Base-by-base conservation (phyloP, 805 yeast species). In the Trichomonascus vanleenenianus region DNA sequence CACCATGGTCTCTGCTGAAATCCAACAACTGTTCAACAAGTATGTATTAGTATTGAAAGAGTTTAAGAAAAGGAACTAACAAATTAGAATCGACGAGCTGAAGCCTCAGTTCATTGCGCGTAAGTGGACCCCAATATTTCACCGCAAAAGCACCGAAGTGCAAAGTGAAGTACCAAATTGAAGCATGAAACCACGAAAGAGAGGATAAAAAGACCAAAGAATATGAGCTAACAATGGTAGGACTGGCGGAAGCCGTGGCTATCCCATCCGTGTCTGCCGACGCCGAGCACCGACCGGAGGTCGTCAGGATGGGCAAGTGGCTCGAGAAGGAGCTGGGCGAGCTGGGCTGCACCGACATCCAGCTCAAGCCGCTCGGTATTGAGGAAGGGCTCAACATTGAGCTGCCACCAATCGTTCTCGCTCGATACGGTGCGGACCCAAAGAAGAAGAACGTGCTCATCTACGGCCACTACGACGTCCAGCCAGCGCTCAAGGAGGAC, bases 391-490 rank as follows among this genome's bases (percentile, higher is more conserved):
- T 81, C 53, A 66, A 78, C 22, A 71, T 91, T 49, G 76, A 78
- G 56, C 76, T 93, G 53, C 99, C 99, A 16, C 99, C 99, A 9
- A 81, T 93, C 50, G 89, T 93, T n/a, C 76, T 93, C 50, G 93
- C 93, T 30, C 78, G 93, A 59, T 81, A 75, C 56, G 99, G 99
- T 46, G 61, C 63, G 22, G 94, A 88, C 61, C 82, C 95, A 34
- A 53, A 64, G 30, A 89, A 89, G 75, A 89, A 87, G 68, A 93
- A 88, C 27, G 83, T 93, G 38, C 74, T 94, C 52, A 81, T 93
- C 35, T 93, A 93, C 63, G 98, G 97, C 41, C 99, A 93, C 65
- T 91, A 91, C 67, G 99, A 93, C 59, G 99, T 93, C 51, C 99
- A 93, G 71, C 99, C 99, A 9, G 99, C 99, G 14, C 68, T 75